Evolutionary conservation across 2,329 filamentous ascomycete species (phyloP).

Genomic region (Colletotrichum trifolii): DNA sequence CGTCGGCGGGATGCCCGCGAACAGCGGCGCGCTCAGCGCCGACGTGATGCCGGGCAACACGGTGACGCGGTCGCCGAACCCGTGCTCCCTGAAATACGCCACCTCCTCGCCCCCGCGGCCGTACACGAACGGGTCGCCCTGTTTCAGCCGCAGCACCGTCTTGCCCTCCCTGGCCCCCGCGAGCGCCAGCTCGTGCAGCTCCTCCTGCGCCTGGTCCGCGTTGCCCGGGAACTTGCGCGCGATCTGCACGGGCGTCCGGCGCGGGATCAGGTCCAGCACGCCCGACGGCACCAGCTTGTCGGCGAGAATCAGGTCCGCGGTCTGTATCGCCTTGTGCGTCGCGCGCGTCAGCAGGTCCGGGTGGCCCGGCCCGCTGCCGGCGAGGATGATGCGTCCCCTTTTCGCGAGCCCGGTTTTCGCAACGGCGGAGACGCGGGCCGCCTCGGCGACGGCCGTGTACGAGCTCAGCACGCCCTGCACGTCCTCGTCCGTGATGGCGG

Average conservation of each 20-base stretch:
- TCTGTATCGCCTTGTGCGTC: constrained; percentile 79
- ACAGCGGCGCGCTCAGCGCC: constrained; percentile 86
- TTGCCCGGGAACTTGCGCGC: constrained; percentile 98
- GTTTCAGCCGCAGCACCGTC: constrained; percentile 89
- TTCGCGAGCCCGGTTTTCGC: background rate
- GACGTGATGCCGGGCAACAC: constrained; percentile 94
- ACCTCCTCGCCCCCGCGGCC: constrained; percentile 95
- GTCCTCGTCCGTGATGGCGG: constrained; percentile 82
- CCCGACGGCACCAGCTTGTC: constrained; percentile 88
- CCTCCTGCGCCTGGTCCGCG: constrained; percentile 91
- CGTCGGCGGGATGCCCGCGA: constrained; percentile 87
- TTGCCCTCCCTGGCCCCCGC: constrained; percentile 73
- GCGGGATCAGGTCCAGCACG: constrained; percentile 89
- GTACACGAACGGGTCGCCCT: constrained; percentile 97
- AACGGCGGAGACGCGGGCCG: background rate
- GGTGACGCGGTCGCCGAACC: constrained; percentile 70
- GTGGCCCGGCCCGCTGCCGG: constrained; percentile 92
- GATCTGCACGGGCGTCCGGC: constrained; percentile 88
- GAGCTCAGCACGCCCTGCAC: constrained; percentile 80
- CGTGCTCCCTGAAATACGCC: constrained; percentile 80
- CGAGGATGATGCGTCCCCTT: constrained; percentile 82
- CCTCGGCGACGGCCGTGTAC: constrained; percentile 60
- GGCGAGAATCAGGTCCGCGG: constrained; percentile 82
- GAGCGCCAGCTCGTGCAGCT: constrained; percentile 83
- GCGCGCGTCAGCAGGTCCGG: constrained; percentile 90